These are phyloP conservation scores for Apium graveolens DNA, from an alignment of 129 eudicot genomes.

Conservation along the genomic window DNA sequence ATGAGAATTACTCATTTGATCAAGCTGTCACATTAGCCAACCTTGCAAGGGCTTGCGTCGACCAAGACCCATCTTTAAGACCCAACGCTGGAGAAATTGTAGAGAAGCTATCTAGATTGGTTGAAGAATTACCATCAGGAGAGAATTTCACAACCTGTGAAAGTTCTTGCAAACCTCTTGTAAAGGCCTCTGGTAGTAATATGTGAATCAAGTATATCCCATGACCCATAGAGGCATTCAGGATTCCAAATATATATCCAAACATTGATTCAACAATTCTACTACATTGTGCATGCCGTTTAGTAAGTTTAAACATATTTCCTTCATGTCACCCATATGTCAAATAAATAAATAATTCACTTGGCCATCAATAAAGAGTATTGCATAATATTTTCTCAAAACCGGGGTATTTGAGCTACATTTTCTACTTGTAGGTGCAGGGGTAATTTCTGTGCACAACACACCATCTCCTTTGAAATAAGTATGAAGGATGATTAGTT, in stretches of 20 bases:
- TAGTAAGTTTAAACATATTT: not conserved
- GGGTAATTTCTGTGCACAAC: not conserved
- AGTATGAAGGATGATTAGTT: not conserved
- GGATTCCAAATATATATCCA: constrained; percentile 4
- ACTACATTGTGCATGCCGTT: constrained; percentile 5
- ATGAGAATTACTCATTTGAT: constrained; percentile 63
- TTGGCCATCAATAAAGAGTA: too few relatives aligned
- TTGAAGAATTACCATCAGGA: constrained; percentile 40
- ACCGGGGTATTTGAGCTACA: too few relatives aligned
- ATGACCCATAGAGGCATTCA: not conserved
- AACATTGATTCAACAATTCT: not conserved
- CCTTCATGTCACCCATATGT: not conserved
- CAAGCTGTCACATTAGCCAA: constrained; percentile 53
- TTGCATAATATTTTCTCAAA: too few relatives aligned
- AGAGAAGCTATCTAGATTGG: constrained; percentile 55
- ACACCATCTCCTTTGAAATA: not conserved
- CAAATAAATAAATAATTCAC: too few relatives aligned
- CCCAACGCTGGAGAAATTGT: constrained; percentile 81
- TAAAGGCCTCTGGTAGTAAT: constrained; percentile 30
- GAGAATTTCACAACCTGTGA: constrained; percentile 37
- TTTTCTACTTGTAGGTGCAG: too few relatives aligned
- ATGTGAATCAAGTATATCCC: constrained; percentile 8
- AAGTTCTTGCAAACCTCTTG: constrained; percentile 74
- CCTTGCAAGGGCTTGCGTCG: constrained; percentile 75
- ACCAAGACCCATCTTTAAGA: constrained; percentile 43